Evolutionary conservation across 2,329 filamentous ascomycete genomes (phyloP), one percentile per base, ranked within the genome.

Genomic region (Tolypocladium guangdongense): DNA sequence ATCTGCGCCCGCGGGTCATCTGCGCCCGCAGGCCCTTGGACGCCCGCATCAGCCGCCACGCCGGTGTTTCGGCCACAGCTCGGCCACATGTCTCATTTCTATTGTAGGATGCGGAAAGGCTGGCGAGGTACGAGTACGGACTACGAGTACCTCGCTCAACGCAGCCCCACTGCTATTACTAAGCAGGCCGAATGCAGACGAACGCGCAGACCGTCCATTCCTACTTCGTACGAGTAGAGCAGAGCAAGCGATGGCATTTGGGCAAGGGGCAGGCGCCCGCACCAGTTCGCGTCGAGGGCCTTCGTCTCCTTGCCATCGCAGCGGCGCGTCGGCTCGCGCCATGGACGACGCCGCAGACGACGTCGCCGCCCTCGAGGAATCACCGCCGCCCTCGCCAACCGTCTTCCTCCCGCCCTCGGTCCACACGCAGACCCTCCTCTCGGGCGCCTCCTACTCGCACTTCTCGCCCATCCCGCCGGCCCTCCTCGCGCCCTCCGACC

Each of bases 361-460:
- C 52, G 50, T 37, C 51, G 53, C 49, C 49, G 27, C 51, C 18
- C 33, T 22, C 48, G 49, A 27, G 27, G 35, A 27, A 45, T n/a
- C 54, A 24, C 32, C 51, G 27, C 48, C 50, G 33, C 49, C 48
- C 35, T 47, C 59, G 41, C 56, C 57, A 46, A 39, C 60, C 36
- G 59, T 58, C 56, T 89, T 86, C 70, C 71, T 87, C 57, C 86
- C 87, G 16, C 87, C 88, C 7, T 90, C 86, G 18, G 77, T 91
- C 60, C 71, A 86, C 68, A 64, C 66, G 47, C 53, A 71, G 20
- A 66, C 71, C 39, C 76, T 90, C 56, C 72, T 87, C 60, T 66
- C 76, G 41, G 87, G 87, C 65, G 76, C 77, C 48, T 84, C 86
- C 41, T 90, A 88, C 72, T 77, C 80, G 12, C 80, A 90, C 69